phyloP scores from a whole-genome alignment of 73 alveolate species.

The Blepharisma stoltei region DNA sequence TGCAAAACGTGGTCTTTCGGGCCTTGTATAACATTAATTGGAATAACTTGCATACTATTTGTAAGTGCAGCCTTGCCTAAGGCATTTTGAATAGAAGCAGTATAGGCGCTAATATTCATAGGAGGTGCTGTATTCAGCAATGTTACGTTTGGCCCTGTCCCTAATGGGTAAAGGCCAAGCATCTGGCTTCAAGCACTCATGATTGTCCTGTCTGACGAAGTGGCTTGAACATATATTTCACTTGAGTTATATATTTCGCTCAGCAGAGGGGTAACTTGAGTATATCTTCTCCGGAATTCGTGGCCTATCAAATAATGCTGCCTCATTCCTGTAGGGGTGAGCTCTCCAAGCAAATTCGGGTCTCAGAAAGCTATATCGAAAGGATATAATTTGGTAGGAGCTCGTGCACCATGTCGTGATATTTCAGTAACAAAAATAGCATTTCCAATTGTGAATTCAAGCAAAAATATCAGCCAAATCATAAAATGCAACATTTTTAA shows the following conservation, averaged over 20 bases:
- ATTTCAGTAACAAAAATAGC: not conserved
- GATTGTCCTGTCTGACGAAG: slow-evolving; percentile 56
- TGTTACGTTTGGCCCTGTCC: slow-evolving; percentile 40
- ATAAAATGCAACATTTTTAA: too few relatives aligned
- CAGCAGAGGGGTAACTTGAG: slow-evolving; percentile 35
- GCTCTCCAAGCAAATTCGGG: slow-evolving; percentile 48
- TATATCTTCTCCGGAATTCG: slow-evolving; percentile 46
- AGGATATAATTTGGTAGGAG: slow-evolving; percentile 48
- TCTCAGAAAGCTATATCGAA: slow-evolving; percentile 31
- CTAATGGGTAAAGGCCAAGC: slow-evolving; percentile 54
- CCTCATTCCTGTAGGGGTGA: slow-evolving; percentile 51
- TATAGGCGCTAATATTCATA: slow-evolving; percentile 14
- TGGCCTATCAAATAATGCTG: slow-evolving; percentile 59
- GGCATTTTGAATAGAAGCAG: not conserved
- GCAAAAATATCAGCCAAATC: too few relatives aligned
- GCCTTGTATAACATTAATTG: not conserved
- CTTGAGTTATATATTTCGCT: slow-evolving; percentile 46
- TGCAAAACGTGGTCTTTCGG: not conserved
- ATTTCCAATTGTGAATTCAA: too few relatives aligned
- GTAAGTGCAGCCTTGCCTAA: not conserved
- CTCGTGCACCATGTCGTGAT: slow-evolving; percentile 61
- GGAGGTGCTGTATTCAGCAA: slow-evolving; percentile 48
- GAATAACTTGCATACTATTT: not conserved
- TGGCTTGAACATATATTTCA: slow-evolving; percentile 52
- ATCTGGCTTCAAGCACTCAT: slow-evolving; percentile 56